A percentile compares a stretch with the other conserved stretches of the same genome.
These are phyloP conservation scores for Laetiporus sulphureus DNA, from an alignment of 1,284 basidiomycete genomes.

Conservation along the genomic window DNA sequence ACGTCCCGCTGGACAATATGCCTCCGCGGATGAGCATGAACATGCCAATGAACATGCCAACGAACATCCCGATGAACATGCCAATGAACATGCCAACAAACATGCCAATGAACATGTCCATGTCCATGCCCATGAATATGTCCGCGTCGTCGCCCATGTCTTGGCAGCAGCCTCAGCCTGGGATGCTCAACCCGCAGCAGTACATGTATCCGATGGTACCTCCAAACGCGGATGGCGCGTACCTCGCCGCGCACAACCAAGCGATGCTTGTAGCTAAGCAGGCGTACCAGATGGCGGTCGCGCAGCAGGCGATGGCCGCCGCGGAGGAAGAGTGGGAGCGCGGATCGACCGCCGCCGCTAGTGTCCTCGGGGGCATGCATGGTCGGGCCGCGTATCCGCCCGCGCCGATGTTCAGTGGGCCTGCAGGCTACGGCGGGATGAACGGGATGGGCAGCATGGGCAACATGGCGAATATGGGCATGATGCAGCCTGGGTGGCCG, in stretches of 20 bases:
- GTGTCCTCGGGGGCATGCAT: conserved; percentile 28
- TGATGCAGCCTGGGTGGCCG: conserved; percentile 37
- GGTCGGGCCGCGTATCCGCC: conserved; percentile 22
- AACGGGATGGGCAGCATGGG: conserved; percentile 22
- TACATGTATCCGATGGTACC: conserved; percentile 40
- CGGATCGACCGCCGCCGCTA: conserved; percentile 39
- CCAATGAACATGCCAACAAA: conserved; percentile 33
- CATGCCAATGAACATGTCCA: conserved; percentile 30
- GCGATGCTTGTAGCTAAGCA: conserved; percentile 80
- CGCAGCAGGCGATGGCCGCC: conserved; percentile 77
- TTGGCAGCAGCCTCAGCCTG: conserved; percentile 16
- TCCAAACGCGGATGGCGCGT: conserved; percentile 41
- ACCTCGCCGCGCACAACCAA: conserved; percentile 69
- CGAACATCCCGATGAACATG: conserved; percentile 21
- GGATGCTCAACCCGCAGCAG: conserved; percentile 28
- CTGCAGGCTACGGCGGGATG: conserved; percentile 20
- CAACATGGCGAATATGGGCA: no score
- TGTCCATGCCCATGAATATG: conserved; percentile 24
- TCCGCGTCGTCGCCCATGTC: conserved; percentile 20
- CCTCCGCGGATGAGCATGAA: conserved; percentile 33
- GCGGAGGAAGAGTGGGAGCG: conserved; percentile 85
- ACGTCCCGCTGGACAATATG: conserved; percentile 32
- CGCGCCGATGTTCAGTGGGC: conserved; percentile 9
- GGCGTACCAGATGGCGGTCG: conserved; percentile 78
- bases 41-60: conserved; percentile 44